A percentile compares a stretch with the other conserved stretches of the same genome.
Evolutionary conservation across 2,329 filamentous ascomycete genomes (phyloP).

Genomic region (Sclerotiophoma versabilis): DNA sequence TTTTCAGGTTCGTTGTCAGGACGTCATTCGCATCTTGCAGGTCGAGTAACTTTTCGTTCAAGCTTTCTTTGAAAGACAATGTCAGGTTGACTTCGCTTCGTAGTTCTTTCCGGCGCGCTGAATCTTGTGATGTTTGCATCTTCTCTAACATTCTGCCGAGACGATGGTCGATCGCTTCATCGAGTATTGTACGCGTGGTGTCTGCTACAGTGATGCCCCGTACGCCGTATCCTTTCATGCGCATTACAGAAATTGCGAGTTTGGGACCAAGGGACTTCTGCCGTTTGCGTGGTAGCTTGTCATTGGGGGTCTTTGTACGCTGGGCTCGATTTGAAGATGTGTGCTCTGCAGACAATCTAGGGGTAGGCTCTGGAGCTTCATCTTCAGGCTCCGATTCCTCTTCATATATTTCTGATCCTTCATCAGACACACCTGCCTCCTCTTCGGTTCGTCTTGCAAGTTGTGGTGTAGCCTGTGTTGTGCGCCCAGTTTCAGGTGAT

Average conservation of each 20-base stretch:
- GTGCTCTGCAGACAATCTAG: conserved; percentile 18
- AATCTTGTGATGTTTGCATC: conserved; percentile 49
- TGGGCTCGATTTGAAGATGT: conserved; percentile 22
- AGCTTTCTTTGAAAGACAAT: conserved; percentile 56
- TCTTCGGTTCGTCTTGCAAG: background rate
- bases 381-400: conserved; percentile 29
- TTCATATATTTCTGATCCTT: conserved; percentile 12
- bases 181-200: conserved; percentile 59
- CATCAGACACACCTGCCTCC: background rate
- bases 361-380: conserved; percentile 14
- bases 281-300: conserved; percentile 39
- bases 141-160: conserved; percentile 52
- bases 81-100: conserved; percentile 57
- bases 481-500: conserved; percentile 26
- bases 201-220: conserved; percentile 59
- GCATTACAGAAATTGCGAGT: conserved; percentile 45
- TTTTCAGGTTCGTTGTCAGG: conserved; percentile 55
- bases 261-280: conserved; percentile 39
- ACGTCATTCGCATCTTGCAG: conserved; percentile 61
- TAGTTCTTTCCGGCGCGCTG: conserved; percentile 49
- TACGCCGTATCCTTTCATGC: conserved; percentile 47
- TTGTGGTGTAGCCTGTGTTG: conserved; percentile 6
- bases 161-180: conserved; percentile 58
- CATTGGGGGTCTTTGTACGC: conserved; percentile 19
- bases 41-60: conserved; percentile 59